phyloP scores from a whole-genome alignment of 768 basidiomycete species.

The Tylopilus rubrobrunneus region DNA sequence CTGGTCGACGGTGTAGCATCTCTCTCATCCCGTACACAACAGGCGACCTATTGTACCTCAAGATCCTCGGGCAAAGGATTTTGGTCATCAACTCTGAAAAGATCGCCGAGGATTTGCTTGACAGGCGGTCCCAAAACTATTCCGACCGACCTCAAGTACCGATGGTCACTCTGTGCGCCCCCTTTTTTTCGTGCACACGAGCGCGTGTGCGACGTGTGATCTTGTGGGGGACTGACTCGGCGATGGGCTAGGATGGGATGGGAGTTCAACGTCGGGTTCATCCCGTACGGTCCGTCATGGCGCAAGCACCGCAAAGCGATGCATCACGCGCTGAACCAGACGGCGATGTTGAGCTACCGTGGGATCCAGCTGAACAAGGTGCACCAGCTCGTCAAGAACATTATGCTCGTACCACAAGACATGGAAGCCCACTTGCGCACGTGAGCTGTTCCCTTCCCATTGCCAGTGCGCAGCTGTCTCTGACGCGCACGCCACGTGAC shows the following conservation, averaged over 20 bases:
- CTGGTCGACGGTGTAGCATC: background rate
- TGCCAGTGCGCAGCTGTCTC: too few relatives aligned
- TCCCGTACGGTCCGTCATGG: conserved; percentile 37
- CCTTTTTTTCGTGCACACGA: too few relatives aligned
- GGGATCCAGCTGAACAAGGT: conserved; percentile 32
- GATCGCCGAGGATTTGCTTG: conserved; percentile 25
- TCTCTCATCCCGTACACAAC: background rate
- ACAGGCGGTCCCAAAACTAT: conserved; percentile 27
- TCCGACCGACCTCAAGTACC: conserved; percentile 26
- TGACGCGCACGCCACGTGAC: too few relatives aligned
- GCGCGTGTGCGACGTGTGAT: too few relatives aligned
- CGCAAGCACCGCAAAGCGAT: conserved; percentile 34
- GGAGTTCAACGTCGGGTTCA: conserved; percentile 35
- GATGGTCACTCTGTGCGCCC: conserved; percentile 20
- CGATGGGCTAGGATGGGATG: conserved; percentile 30
- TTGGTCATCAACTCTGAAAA: conserved; percentile 24
- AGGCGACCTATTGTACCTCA: conserved; percentile 27
- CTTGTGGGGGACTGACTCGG: too few relatives aligned
- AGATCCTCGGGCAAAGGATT: conserved; percentile 23
- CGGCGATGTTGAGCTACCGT: conserved; percentile 26
- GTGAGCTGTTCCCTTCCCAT: background rate
- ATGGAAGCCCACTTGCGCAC: conserved; percentile 24
- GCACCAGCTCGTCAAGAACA: conserved; percentile 27
- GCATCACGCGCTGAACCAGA: conserved; percentile 35
- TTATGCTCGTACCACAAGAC: conserved; percentile 28